A percentile compares a stretch with the other conserved stretches of the same genome.
Evolutionary conservation across 352 stramenopile genomes (phyloP).

Genomic region (Thraustotheca clavata): DNA sequence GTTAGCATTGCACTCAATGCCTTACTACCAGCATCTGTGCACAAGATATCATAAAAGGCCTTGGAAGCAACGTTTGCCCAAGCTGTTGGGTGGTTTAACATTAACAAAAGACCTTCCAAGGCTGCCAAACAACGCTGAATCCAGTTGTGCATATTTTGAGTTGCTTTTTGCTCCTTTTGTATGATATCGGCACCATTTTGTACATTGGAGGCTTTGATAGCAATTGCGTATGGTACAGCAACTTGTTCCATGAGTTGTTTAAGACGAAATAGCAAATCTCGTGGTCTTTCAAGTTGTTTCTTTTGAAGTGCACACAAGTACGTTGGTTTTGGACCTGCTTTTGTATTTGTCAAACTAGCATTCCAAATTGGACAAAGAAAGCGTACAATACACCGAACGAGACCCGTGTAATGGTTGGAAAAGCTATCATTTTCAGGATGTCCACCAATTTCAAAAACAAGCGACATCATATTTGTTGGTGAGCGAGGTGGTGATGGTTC

Average conservation of each 20-base stretch:
- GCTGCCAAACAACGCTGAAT: not conserved
- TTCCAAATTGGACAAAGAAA: not conserved
- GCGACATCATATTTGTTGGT: not conserved
- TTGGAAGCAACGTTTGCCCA: not conserved
- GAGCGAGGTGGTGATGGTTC: slow-evolving; percentile 3
- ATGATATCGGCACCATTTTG: not conserved
- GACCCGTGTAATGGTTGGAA: not conserved
- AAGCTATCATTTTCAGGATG: not conserved
- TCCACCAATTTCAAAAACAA: not conserved
- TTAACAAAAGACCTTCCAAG: not conserved
- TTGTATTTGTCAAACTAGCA: not conserved
- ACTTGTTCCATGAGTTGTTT: slow-evolving; percentile 11
- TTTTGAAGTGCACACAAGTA: not conserved
- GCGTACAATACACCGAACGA: not conserved
- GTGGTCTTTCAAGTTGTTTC: not conserved
- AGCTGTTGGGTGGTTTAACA: not conserved
- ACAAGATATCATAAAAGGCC: slow-evolving; percentile 13
- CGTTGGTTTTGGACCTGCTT: not conserved
- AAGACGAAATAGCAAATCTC: not conserved
- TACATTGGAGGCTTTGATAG: not conserved
- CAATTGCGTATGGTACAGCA: slow-evolving; percentile 11
- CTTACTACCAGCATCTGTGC: not conserved
- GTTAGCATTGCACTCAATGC: not conserved
- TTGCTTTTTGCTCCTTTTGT: not conserved
- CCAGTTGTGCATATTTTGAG: slow-evolving; percentile 2